Evolutionary conservation across 2,329 filamentous ascomycete species (phyloP), one percentile per base, ranked within the genome.

Genomic region (Ilyonectria robusta): DNA sequence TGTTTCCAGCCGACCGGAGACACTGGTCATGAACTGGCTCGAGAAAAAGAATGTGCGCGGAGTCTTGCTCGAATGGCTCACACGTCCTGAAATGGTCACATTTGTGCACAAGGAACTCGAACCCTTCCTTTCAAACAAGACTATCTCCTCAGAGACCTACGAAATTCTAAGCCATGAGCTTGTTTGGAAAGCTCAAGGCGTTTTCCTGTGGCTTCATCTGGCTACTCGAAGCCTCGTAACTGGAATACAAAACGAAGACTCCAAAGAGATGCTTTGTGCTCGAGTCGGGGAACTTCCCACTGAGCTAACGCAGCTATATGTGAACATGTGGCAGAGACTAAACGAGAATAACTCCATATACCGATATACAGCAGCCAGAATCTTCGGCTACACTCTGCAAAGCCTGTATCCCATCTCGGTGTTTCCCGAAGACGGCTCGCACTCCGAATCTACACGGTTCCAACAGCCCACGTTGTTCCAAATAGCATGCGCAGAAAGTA

Each of bases 1-100:
- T 29, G 21, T 70, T 29, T 21, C 71, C 2, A 70, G 65, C 21
- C 56, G 71, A 42, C 57, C 70, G 4, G 70, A 70, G 29, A 37
- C 54, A 11, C 37, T 35, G 7, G 42, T 66, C 19, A 47, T 60
- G 44, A 46, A 13, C n/a, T 44, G 58, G 55, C 48, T 68, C 6
- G 44, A 66, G 47, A 5, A 6, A 26, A 26, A 26, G 4, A 26
- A 56, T 29, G n/a, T 33, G 55, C n/a, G 3, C 19, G n/a, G 3
- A 58, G 59, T 1, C 5, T 67, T 17, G 29, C 57, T 69, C 17
- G 48, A 67, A 55, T 33, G 67, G 13, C 56, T 69, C 6, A 67
- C 67, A 9, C 50, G 42, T 50, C 64, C 59, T 1, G 67, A 67
- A 33, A 67, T 69, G 60, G 9, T 2, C 8, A 15, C 6, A 9